phyloP scores from a whole-genome alignment of 1,139 yeast genomes.

The Petasospora fabianii region DNA sequence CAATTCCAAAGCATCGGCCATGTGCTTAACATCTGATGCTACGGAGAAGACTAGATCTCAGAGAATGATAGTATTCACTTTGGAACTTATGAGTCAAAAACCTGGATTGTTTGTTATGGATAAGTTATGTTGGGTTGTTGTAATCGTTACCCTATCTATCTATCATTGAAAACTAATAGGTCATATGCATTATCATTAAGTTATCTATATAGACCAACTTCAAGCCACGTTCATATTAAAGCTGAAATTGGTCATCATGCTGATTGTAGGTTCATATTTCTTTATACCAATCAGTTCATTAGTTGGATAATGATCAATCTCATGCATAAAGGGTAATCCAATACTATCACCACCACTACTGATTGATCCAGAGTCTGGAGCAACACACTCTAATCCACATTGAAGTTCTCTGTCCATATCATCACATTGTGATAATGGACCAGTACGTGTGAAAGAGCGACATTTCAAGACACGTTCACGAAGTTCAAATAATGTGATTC shows the following conservation, averaged over 20 bases:
- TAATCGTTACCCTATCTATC: background rate
- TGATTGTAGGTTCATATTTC: slow-evolving; percentile 12
- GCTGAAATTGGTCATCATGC: slow-evolving; percentile 20
- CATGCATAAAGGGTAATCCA: slow-evolving; percentile 8
- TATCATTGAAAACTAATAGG: slow-evolving; percentile 1
- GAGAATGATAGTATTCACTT: background rate
- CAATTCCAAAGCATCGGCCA: background rate
- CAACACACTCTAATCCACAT: slow-evolving; percentile 9
- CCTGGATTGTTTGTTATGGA: slow-evolving; percentile 6
- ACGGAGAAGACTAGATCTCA: slow-evolving; percentile 2
- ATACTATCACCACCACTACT: slow-evolving; percentile 1
- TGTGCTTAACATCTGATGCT: background rate
- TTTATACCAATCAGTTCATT: background rate
- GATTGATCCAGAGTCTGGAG: slow-evolving; percentile 5
- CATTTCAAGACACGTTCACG: slow-evolving; percentile 23
- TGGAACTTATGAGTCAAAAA: slow-evolving; percentile 1
- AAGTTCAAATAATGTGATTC: slow-evolving; percentile 52
- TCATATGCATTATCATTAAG: background rate
- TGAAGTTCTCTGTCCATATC: slow-evolving; percentile 7
- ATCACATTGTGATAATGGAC: slow-evolving; percentile 21
- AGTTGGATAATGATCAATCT: background rate
- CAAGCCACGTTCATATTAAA: slow-evolving; percentile 19
- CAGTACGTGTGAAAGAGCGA: slow-evolving; percentile 19
- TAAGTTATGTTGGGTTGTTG: slow-evolving; percentile 3
- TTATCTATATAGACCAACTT: background rate